Conservation (phyloP, 179 eudicot species). For the Patellifolia procumbens region DNA sequence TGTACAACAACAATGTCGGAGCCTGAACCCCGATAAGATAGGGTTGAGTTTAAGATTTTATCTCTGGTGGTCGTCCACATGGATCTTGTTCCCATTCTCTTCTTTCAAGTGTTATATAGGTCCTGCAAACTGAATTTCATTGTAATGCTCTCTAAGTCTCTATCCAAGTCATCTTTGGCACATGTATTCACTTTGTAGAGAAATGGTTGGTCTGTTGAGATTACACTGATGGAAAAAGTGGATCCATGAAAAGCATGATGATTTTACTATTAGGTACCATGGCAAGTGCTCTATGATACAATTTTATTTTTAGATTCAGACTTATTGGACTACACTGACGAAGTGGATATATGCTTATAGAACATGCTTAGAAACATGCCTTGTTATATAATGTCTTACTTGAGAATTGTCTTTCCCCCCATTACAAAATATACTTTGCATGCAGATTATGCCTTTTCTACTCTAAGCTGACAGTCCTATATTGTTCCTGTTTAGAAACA, state of each 20-base stretch:
- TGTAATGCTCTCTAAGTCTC: too few relatives aligned
- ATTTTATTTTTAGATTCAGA: neutral
- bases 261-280: neutral
- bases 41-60: too few relatives aligned
- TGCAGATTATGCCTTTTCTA: neutral
- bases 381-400: neutral
- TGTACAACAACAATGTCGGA: neutral
- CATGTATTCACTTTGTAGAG: too few relatives aligned
- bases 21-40: too few relatives aligned
- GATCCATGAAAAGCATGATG: neutral
- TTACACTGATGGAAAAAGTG: neutral
- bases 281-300: neutral
- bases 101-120: too few relatives aligned
- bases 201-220: neutral
- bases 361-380: neutral
- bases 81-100: too few relatives aligned
- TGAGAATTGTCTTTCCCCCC: neutral
- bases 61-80: too few relatives aligned
- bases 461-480: neutral
- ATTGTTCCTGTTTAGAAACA: constrained; percentile 46
- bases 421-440: neutral
- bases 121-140: too few relatives aligned
- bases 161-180: too few relatives aligned
- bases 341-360: neutral
- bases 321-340: neutral